These are phyloP conservation scores for Entomortierella lignicola DNA, from an alignment of 192 early-diverging fungal genomes.

Conservation along the genomic window DNA sequence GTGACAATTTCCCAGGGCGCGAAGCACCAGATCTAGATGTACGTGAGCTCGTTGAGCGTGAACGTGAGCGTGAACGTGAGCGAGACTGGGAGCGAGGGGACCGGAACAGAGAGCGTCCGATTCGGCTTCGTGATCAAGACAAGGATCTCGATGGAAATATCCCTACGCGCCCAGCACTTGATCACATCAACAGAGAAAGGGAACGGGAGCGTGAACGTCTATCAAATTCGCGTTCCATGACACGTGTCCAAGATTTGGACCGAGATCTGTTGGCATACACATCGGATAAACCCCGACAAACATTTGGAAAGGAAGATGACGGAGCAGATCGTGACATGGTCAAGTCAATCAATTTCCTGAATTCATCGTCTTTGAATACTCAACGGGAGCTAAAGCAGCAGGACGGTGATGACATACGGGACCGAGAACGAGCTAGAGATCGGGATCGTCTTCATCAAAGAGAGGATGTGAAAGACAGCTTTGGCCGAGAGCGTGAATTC, in stretches of 20 bases:
- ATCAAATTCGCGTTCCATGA: conserved; percentile 15
- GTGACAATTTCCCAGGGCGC: conserved; percentile 12
- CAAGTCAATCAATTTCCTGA: background rate
- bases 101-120: conserved; percentile 39
- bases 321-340: background rate
- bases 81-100: conserved; percentile 45
- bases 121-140: conserved; percentile 31
- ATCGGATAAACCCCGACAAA: conserved; percentile 23
- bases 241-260: conserved; percentile 25
- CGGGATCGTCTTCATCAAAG: background rate
- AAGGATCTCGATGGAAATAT: conserved; percentile 27
- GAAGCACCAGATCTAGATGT: conserved; percentile 38
- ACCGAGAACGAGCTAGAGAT: background rate
- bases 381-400: conserved; percentile 7
- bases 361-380: background rate
- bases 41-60: conserved; percentile 43
- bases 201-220: conserved; percentile 30
- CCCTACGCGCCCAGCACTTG: conserved; percentile 15
- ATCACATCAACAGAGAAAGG: conserved; percentile 21
- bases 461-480: conserved; percentile 1
- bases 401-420: background rate
- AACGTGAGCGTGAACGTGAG: conserved; percentile 40
- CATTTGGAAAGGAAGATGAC: conserved; percentile 6
- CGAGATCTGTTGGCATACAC: conserved; percentile 29
- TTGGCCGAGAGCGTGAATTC: conserved; percentile 5